Evolutionary conservation across 805 yeast genomes (phyloP).

Genomic region (Barnettozyma pratensis): DNA sequence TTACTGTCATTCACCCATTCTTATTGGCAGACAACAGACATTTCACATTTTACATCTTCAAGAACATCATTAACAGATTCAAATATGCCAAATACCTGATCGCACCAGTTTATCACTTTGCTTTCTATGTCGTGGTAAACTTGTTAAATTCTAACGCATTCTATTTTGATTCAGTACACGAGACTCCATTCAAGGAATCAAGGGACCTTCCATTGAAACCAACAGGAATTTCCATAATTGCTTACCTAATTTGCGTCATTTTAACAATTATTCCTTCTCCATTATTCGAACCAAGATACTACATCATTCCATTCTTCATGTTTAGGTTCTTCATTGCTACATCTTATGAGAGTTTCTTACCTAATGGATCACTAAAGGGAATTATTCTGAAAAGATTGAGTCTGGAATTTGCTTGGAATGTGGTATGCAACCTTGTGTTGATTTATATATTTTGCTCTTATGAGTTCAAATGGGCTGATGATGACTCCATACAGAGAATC

Average conservation of each 20-base stretch:
- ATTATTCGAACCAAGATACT: conserved; percentile 89
- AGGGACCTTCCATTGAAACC: conserved; percentile 35
- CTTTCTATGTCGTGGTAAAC: conserved; percentile 32
- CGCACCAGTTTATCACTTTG: conserved; percentile 69
- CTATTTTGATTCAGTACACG: conserved; percentile 30
- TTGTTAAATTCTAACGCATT: conserved; percentile 31
- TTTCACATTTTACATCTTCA: conserved; percentile 82
- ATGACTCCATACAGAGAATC: conserved; percentile 63
- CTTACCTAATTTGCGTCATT: conserved; percentile 46
- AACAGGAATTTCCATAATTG: conserved; percentile 43
- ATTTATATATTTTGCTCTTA: conserved; percentile 51
- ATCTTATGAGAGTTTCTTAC: conserved; percentile 26
- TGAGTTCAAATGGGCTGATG: conserved; percentile 66
- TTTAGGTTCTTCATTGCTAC: conserved; percentile 61
- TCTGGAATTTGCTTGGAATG: conserved; percentile 60
- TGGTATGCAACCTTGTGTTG: conserved; percentile 48
- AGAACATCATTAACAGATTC: conserved; percentile 49
- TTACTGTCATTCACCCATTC: conserved; percentile 83
- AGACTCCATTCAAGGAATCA: conserved; percentile 31
- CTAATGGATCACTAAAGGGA: conserved; percentile 14
- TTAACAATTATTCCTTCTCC: conserved; percentile 84
- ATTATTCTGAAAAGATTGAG: conserved; percentile 32
- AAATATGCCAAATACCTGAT: conserved; percentile 43
- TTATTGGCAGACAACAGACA: conserved; percentile 92
- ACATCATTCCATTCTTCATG: conserved; percentile 70